Evolutionary conservation across 352 stramenopile genomes (phyloP).

Genomic region (Thraustotheca clavata): DNA sequence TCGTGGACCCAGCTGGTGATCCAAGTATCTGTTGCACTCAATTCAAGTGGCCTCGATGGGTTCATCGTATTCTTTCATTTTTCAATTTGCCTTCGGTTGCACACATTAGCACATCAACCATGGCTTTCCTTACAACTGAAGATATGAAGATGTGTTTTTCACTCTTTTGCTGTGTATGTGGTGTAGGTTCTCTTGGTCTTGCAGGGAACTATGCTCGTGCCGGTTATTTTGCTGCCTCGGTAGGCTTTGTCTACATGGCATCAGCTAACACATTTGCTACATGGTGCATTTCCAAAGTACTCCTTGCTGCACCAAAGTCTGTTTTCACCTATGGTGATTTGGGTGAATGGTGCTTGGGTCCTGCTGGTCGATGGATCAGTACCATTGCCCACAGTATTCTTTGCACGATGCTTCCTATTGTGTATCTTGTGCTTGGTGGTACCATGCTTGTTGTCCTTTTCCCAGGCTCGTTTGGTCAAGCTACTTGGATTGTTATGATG

Average conservation of each 20-base stretch:
- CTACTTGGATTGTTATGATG: constrained; percentile 22
- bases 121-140: constrained; percentile 15
- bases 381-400: constrained; percentile 13
- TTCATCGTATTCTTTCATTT: background rate
- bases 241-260: constrained; percentile 21
- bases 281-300: constrained; percentile 16
- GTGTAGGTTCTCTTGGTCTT: constrained; percentile 18
- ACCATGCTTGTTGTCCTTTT: constrained; percentile 19
- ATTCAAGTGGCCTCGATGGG: background rate
- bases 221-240: constrained; percentile 27
- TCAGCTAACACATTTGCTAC: constrained; percentile 20
- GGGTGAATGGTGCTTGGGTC: constrained; percentile 21
- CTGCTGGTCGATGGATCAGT: constrained; percentile 1
- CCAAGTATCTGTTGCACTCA: background rate
- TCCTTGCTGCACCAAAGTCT: constrained; percentile 13
- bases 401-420: constrained; percentile 17
- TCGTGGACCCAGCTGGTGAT: constrained; percentile 6
- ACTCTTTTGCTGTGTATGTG: constrained; percentile 23
- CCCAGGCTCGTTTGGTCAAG: constrained; percentile 6
- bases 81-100: constrained; percentile 8
- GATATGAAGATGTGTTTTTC: constrained; percentile 19
- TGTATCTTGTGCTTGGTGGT: constrained; percentile 20
- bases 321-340: constrained; percentile 21
- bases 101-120: background rate
- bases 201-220: constrained; percentile 18